Evolutionary conservation across 2,329 filamentous ascomycete genomes (phyloP), one percentile per base, ranked within the genome.

Genomic region (Xylariomycetidae sp.): DNA sequence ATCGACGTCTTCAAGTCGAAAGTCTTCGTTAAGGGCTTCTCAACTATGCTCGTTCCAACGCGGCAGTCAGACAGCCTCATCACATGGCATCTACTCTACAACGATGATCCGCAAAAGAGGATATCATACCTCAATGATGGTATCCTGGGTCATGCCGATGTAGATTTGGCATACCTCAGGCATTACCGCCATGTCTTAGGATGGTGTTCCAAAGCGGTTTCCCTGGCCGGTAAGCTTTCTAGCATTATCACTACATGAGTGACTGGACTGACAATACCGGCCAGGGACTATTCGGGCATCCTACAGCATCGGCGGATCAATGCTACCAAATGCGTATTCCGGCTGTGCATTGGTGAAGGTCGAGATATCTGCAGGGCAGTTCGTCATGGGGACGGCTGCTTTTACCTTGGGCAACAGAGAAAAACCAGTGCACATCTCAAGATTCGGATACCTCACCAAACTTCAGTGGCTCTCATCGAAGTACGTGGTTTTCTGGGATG

Each of bases 111-210:
- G 11, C 32, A 40, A 12, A 25, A 47, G 13, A 43, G 48, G 14
- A 48, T 59, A 18, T 55, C 54, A 9, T 58, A 54, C 26, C 35
- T 48, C 3, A 44, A 53, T 17, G 26, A 26, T 10, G n/a, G 19
- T 20, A 6, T 36, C 27, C n/a, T n/a, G n/a, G 29, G 34, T 17
- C 27, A 36, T 26, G 22, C 18, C 3, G 28, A 31, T 14, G 17
- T 41, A 8, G 18, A 34, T 12, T 18, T 51, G 6, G 18, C 41
- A 25, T 34, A 28, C 4, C 16, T 19, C 6, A 33, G n/a, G n/a
- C n/a, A n/a, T n/a, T n/a, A n/a, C 12, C 47, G 59, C 3, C 58
- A 62, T 42, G 42, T 63, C 5, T 25, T 61, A 9, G 59, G 58
- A 2, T 62, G 57, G 58, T 61, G 51, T 20, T 32, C 37, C n/a